Percentiles rank a stretch among this genome's conserved stretches.
Evolutionary conservation across 2,329 filamentous ascomycete species (phyloP).

Genomic region (Botrytis porri): DNA sequence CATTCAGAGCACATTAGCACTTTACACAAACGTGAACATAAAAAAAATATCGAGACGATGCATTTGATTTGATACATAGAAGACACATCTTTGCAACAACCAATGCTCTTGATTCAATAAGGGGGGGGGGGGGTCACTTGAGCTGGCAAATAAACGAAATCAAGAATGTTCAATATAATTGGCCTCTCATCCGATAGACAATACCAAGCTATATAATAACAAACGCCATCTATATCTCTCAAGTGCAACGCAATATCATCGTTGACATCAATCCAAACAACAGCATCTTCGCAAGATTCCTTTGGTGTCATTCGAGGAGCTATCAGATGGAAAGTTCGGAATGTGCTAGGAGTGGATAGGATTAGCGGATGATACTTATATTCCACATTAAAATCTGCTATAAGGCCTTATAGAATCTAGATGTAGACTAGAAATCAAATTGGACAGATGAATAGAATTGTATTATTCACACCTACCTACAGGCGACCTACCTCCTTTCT

Average conservation of each 20-base stretch:
- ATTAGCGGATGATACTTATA: not conserved
- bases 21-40: not conserved
- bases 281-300: not conserved
- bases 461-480: not conserved
- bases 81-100: not conserved
- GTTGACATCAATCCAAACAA: not conserved
- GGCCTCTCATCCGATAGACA: not conserved
- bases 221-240: not conserved
- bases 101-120: not conserved
- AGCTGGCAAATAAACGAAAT: too few species aligned
- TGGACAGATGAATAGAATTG: not conserved
- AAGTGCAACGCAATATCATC: not conserved
- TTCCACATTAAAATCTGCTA: too few species aligned
- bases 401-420: fast-evolving
- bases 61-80: not conserved
- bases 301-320: not conserved
- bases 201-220: not conserved
- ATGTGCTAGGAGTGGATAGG: not conserved
- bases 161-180: not conserved
- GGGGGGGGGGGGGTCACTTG: too few species aligned
- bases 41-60: not conserved
- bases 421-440: not conserved
- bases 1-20: not conserved
- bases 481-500: not conserved
- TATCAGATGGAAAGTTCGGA: not conserved